Evolutionary conservation across 176 grass and related monocot genomes (phyloP), one percentile per base, ranked within the genome.

Genomic region (Avena insularis): DNA sequence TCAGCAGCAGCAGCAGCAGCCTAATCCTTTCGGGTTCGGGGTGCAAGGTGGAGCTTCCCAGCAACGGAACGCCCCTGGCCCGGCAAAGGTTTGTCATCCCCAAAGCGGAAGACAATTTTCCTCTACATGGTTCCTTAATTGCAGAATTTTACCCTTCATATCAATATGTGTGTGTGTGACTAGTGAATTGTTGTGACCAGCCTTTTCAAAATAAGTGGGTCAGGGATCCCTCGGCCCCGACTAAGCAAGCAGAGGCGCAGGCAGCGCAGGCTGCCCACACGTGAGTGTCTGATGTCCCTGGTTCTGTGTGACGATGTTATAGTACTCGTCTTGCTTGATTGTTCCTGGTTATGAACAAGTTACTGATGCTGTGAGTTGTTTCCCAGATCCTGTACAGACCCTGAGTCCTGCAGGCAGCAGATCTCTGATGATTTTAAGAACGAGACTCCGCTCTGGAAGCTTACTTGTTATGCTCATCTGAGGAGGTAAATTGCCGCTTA

Each of bases 131-230:
- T 57, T 75, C 15, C n/a, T 35, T 27, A 33, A 4, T 13, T 35
- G 68, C 27, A 27, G 12, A 14, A 20, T 17, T 69, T 2, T 38
- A 1, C 8, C 20, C 17, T 36, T 10, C 53, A 9, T 45, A 21
- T 63, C 2, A 8, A 16, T 29, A 66, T 75, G 13, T 49, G n/a
- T 75, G 13, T 49, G n/a, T 70, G 25, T 83, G 65, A 60, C 71
- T 84, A 8, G 83, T 86, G 63, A 25, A 69, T 87, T 69, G 38
- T 83, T 64, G 33, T 59, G 8, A 83, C 2, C 84, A 98, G 96
- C 88, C 91, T 64, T 98, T 98, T 89, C 91, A 98, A 59, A 98
- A 98, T 88, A 95, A 95, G 59, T 95, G 93, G 90, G 88, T 82
- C 17, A 84, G 93, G 72, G 82, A 87, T 11, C 61, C 93, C 20